Conservation (phyloP, 495 filamentous ascomycete species). For the Daldinia decipiens region DNA sequence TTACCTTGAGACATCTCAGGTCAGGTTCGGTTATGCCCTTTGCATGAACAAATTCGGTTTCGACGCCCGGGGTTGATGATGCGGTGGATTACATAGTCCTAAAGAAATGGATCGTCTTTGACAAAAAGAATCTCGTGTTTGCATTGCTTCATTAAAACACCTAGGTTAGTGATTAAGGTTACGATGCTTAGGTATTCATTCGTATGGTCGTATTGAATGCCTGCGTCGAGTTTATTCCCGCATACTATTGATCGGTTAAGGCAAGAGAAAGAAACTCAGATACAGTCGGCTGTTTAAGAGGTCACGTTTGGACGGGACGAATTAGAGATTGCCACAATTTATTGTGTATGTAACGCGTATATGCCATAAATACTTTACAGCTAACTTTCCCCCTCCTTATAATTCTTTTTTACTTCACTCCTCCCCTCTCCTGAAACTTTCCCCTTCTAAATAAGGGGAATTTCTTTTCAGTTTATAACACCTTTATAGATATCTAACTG, state of each 20-base stretch:
- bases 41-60: not conserved
- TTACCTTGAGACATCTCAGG: not conserved
- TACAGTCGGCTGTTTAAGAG: not conserved
- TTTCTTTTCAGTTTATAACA: not conserved
- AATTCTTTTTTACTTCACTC: too few relatives aligned
- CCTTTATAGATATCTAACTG: too few relatives aligned
- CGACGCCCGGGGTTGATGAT: not conserved
- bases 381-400: too few relatives aligned
- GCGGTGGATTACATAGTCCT: constrained; percentile 4
- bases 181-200: not conserved
- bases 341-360: too few relatives aligned
- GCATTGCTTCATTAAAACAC: not conserved
- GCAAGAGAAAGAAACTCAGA: not conserved
- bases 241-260: not conserved
- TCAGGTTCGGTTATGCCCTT: not conserved
- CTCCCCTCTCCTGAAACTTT: too few relatives aligned
- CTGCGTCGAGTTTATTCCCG: not conserved
- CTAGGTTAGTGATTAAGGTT: not conserved
- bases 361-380: too few relatives aligned
- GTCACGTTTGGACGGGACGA: not conserved
- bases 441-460: not conserved
- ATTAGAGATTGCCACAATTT: not conserved
- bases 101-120: not conserved
- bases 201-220: not conserved
- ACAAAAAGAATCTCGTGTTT: not conserved